A percentile compares a stretch with the other conserved stretches of the same genome.
Conservation (phyloP, 1,139 yeast species). For the Kodamaea sp. region DNA sequence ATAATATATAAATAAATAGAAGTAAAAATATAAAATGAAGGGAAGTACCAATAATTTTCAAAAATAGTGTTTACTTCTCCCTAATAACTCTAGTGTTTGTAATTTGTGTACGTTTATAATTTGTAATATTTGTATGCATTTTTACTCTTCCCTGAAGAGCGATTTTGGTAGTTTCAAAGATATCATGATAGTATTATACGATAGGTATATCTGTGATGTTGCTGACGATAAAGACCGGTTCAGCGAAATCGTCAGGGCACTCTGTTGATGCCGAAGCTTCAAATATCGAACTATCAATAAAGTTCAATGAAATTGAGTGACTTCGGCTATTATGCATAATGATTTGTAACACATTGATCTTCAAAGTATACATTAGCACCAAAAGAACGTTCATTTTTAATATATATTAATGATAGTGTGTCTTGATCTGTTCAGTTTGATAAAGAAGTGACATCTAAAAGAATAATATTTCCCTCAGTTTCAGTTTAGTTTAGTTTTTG, state of each 20-base stretch:
- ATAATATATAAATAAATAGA: not conserved
- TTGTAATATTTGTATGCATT: no score
- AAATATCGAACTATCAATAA: constrained; percentile 37
- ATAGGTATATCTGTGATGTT: constrained; percentile 33
- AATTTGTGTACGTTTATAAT: not conserved
- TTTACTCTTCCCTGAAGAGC: not conserved
- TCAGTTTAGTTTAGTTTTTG: no score
- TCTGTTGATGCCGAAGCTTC: constrained; percentile 30
- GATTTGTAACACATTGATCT: constrained; percentile 36
- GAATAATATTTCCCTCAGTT: no score
- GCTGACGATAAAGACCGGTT: constrained; percentile 17
- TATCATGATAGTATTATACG: not conserved
- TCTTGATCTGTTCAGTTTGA: no score
- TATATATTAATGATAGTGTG: no score
- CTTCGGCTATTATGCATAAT: constrained; percentile 36
- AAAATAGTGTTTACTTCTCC: not conserved
- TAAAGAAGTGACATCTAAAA: no score
- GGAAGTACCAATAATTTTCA: constrained; percentile 1
- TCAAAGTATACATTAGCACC: constrained; percentile 34
- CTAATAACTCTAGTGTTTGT: not conserved
- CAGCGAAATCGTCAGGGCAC: constrained; percentile 21
- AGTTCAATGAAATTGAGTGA: constrained; percentile 30
- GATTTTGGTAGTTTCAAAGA: not conserved
- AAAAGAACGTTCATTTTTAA: constrained; percentile 31
- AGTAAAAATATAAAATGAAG: not conserved